These are phyloP conservation scores for Candida railenensis DNA, from an alignment of 805 yeast species.

Conservation along the genomic window DNA sequence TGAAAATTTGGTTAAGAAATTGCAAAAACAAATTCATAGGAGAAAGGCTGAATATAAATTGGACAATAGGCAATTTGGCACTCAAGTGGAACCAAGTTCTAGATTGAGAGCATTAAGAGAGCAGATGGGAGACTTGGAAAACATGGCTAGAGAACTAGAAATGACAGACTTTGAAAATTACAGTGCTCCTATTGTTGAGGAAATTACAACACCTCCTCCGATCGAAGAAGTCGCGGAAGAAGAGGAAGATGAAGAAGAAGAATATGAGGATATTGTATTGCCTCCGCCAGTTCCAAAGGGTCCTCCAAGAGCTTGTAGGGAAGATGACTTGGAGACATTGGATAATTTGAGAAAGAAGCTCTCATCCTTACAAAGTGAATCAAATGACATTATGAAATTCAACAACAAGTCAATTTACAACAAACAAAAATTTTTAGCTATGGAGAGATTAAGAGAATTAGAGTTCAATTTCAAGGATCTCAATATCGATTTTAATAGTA, in stretches of 20 bases:
- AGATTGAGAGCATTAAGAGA: conserved; percentile 73
- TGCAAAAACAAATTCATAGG: conserved; percentile 46
- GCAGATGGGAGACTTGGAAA: conserved; percentile 81
- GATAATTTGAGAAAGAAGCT: conserved; percentile 55
- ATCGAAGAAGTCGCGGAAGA: conserved; percentile 7
- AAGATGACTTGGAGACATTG: conserved; percentile 56
- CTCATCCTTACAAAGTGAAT: conserved; percentile 64
- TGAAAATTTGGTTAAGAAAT: conserved; percentile 36
- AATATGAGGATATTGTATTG: conserved; percentile 12
- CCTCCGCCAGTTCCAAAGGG: conserved; percentile 25
- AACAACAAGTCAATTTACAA: conserved; percentile 60
- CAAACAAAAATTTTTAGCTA: conserved; percentile 61
- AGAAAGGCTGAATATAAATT: conserved; percentile 46
- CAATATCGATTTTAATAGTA: conserved; percentile 50
- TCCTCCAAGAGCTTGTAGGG: conserved; percentile 39
- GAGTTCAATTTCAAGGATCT: conserved; percentile 66
- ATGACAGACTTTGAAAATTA: conserved; percentile 70
- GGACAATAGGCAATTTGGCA: conserved; percentile 47
- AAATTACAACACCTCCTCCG: conserved; percentile 1
- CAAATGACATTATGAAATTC: conserved; percentile 72
- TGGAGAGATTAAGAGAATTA: conserved; percentile 69
- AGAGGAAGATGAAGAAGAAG: conserved; percentile 10
- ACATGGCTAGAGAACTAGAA: conserved; percentile 83
- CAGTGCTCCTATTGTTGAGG: conserved; percentile 7
- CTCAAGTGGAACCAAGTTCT: conserved; percentile 71